Evolutionary conservation across 139 green algal species (phyloP), one percentile per base, ranked within the genome.

Genomic region (Desmodesmus armatus): DNA sequence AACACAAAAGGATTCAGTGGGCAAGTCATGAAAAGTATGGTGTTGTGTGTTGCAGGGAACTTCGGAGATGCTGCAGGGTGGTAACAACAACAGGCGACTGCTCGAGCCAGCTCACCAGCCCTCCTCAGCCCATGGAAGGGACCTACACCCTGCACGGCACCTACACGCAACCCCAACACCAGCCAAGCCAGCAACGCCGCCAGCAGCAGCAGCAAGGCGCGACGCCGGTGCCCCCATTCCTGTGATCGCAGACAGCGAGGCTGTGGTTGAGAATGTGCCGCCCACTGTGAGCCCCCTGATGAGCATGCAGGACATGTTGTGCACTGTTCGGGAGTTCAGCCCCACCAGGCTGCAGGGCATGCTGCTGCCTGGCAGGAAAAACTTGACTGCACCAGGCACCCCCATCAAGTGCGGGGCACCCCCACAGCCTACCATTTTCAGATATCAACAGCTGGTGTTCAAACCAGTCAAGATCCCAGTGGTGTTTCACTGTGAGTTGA

Each of bases 401-500:
- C 25, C 13, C n/a, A 65, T 9, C 72, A 65, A 9, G 27, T 53
- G 27, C n/a, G 13, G 1, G 11, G 9, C n/a, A 39, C 25, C 3
- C 11, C 73, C 37, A 13, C 5, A 66, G 19, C n/a, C 5, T 19
- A 29, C 15, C 9, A 43, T 21, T 13, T 58, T 33, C 47, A 43
- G n/a, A 7, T 25, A 44, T 37, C 44, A n/a, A 11, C 23, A 7
- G 23, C 1, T 66, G 11, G 29, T n/a, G 9, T 80, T 80, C 72
- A 63, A 65, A 47, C 72, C 44, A 15, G 43, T 80, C 17, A 29
- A 66, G 1, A 80, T 80, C 43, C 72, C 72, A 21, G 72, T 80
- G n/a, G 72, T 80, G 44, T 80, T 80, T 15, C 72, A 80, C 44
- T 80, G 72, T 80, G 44, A 80, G 72, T 80, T 21, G 21, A 17